Percentiles rank a stretch among this genome's conserved stretches.
Conservation (phyloP, 2,329 filamentous ascomycete species). For the Botrytis squamosa region DNA sequence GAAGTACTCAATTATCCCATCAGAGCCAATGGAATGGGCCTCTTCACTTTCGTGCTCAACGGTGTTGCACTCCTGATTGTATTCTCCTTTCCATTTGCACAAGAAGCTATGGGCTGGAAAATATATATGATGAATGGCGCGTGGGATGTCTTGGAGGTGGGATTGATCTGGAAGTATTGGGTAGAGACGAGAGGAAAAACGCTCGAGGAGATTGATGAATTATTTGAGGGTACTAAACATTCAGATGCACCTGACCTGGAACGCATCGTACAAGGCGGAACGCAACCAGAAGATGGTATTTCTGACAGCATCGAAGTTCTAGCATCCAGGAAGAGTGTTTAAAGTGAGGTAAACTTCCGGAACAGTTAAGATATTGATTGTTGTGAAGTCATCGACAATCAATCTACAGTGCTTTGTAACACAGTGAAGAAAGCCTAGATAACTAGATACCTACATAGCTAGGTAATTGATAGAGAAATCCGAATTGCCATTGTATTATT, state of each 20-base stretch:
- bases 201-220: constrained; percentile 41
- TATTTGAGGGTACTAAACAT: constrained; percentile 38
- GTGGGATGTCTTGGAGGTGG: constrained; percentile 22
- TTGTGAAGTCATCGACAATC: background rate
- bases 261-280: constrained; percentile 10
- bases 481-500: background rate
- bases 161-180: constrained; percentile 32
- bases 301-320: background rate
- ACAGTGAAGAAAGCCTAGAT: background rate
- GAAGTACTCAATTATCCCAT: constrained; percentile 51
- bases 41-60: constrained; percentile 40
- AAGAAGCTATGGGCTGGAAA: constrained; percentile 47
- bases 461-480: background rate
- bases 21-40: constrained; percentile 47
- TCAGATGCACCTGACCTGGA: constrained; percentile 25
- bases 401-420: background rate
- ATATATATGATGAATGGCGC: constrained; percentile 48
- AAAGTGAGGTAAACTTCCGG: background rate
- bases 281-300: background rate
- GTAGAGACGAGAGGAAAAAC: constrained; percentile 42
- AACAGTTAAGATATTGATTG: background rate
- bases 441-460: background rate
- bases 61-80: constrained; percentile 41
- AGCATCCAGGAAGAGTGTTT: background rate
- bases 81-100: constrained; percentile 45